phyloP scores from a whole-genome alignment of 2,329 filamentous ascomycete species.

The Cercospora nicotianae region DNA sequence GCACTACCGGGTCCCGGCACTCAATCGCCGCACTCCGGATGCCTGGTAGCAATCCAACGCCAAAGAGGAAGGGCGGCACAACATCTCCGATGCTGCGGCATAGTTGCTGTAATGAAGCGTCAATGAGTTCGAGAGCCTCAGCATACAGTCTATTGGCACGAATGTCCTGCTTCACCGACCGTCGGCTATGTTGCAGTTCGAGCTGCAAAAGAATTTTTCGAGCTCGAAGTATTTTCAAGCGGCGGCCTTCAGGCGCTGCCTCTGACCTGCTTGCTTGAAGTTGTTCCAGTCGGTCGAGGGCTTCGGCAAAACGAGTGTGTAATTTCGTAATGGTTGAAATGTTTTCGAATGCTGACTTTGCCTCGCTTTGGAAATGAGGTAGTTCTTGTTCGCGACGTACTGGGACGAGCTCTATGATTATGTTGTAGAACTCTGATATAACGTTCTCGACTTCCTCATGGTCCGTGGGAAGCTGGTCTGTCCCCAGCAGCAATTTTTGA shows the following conservation, averaged over 20 bases:
- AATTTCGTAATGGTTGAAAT: background rate
- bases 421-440: background rate
- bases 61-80: background rate
- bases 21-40: background rate
- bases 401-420: background rate
- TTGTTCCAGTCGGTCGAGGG: background rate
- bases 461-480: background rate
- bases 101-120: background rate
- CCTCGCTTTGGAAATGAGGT: background rate
- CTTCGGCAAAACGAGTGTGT: background rate
- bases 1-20: background rate
- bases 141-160: background rate
- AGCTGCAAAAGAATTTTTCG: background rate
- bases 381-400: background rate
- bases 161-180: background rate
- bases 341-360: background rate
- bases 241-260: background rate
- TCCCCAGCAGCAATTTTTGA: background rate
- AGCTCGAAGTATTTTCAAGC: background rate
- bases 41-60: background rate
- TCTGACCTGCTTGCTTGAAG: background rate
- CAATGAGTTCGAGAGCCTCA: background rate
- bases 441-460: background rate
- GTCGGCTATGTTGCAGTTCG: background rate
- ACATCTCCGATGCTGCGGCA: background rate